Percentiles rank a stretch among this genome's conserved stretches.
Conservation (phyloP, 805 yeast genomes). For the Saccharomyces paradoxus region DNA sequence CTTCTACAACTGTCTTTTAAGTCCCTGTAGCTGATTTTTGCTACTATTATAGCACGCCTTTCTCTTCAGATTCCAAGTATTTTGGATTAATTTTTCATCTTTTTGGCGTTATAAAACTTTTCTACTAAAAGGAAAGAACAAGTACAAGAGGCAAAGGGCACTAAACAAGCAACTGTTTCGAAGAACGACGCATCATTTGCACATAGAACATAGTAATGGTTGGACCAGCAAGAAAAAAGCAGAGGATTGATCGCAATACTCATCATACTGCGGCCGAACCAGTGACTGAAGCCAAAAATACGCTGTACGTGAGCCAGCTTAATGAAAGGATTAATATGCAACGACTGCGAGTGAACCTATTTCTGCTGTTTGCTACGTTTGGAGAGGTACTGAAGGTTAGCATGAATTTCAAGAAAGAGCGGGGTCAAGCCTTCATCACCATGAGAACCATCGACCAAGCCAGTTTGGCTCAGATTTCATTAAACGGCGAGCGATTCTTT, state of each 20-base stretch:
- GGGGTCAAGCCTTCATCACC: constrained; percentile 64
- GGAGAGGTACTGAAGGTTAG: constrained; percentile 56
- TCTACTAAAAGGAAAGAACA: neutral
- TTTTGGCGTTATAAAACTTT: neutral
- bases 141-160: neutral
- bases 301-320: constrained; percentile 52
- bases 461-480: constrained; percentile 39
- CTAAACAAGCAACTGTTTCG: neutral
- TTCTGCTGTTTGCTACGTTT: constrained; percentile 49
- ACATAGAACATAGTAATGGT: constrained; percentile 1
- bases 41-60: neutral
- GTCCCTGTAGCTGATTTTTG: neutral
- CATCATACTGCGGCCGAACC: neutral
- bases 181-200: neutral
- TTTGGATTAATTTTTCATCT: neutral
- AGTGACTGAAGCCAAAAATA: constrained; percentile 30
- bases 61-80: neutral
- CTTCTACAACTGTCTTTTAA: too few relatives aligned
- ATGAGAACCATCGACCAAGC: constrained; percentile 45
- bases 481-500: constrained; percentile 44
- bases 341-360: constrained; percentile 45
- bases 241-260: constrained; percentile 2
- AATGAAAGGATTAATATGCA: constrained; percentile 42
- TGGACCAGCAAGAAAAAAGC: constrained; percentile 11
- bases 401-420: constrained; percentile 35